phyloP scores from a whole-genome alignment of 495 filamentous ascomycete genomes.

The Letharia lupina region DNA sequence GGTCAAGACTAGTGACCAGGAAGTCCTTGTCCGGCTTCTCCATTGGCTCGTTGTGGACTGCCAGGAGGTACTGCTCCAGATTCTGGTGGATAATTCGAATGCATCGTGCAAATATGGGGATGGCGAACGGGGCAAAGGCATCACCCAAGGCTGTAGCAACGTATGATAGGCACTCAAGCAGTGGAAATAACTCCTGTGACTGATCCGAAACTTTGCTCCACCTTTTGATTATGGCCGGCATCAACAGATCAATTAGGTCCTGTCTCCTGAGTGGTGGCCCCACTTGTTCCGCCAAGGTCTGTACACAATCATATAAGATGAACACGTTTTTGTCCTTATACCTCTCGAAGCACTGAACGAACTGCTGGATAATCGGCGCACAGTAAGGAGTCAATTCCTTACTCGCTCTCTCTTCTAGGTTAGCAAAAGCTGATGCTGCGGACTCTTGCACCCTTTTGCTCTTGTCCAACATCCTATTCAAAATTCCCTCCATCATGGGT shows the following conservation, averaged over 20 bases:
- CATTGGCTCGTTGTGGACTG: constrained; percentile 53
- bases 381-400: constrained; percentile 73
- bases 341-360: constrained; percentile 79
- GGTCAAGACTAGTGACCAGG: constrained; percentile 88
- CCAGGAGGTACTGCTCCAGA: constrained; percentile 62
- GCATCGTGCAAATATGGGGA: constrained; percentile 76
- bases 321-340: constrained; percentile 99
- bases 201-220: constrained; percentile 84
- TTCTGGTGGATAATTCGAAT: constrained; percentile 86
- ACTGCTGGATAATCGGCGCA: constrained; percentile 83
- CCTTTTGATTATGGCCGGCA: constrained; percentile 86
- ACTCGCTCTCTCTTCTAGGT: constrained; percentile 87
- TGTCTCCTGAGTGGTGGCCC: constrained; percentile 68
- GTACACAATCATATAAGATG: constrained; percentile 97
- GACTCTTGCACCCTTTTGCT: constrained; percentile 99
- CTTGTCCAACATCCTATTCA: constrained; percentile 86
- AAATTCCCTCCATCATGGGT: constrained; percentile 95
- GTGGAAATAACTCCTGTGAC: constrained; percentile 86
- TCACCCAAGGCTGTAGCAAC: constrained; percentile 80
- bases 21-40: constrained; percentile 96
- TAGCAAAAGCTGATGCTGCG: constrained; percentile 91
- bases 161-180: constrained; percentile 92
- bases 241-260: constrained; percentile 72
- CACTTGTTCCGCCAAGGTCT: constrained; percentile 91
- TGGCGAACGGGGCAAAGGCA: constrained; percentile 73